Base-by-base conservation (phyloP, 2,329 filamentous ascomycete genomes). In the Penicillium brasilianum region DNA sequence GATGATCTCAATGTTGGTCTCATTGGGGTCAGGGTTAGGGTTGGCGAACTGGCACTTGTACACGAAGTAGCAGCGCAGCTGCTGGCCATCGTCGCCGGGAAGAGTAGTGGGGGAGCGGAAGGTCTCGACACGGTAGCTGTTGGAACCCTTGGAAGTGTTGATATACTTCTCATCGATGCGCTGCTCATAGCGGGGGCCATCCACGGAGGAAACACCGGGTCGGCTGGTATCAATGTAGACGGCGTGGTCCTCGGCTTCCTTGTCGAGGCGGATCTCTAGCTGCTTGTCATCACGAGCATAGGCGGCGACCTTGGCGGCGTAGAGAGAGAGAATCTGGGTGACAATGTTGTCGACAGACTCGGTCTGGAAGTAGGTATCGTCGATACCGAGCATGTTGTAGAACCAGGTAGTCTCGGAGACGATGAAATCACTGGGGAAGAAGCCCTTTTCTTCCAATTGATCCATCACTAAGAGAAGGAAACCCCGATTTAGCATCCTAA, bases 141-240 rank as follows among this genome's bases (percentile, higher is more conserved):
- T 89, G 71, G 84, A 84, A 28, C 86, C 85, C 57, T 82, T 89
- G 39, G 88, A 89, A 72, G 88, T 87, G 77, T 98, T 93, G 69
- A 99, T 86, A 76, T 98, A 98, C 83, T 98, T 98, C 77, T 89
- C 86, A 81, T 98, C 95, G 63, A 99, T 91, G 62, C 94, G 87
- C 75, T 92, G 89, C 81, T 99, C 95, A 77, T 97, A 99, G 61
- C 89, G 86, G n/a, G 95, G 93, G 2, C 95, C 95, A 57, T 85
- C 82, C 22, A 91, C 82, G 50, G 88, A 85, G 61, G 89, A 91
- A 70, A 91, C 83, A 67, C 95, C 95, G 16, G 95, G 94, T 74
- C 90, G 90, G 78, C 93, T 97, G 58, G 95, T 99, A 77, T 99
- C 95, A 69, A 99, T 98, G 81, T 98, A 99, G 74, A 98, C 96